A percentile compares a stretch with the other conserved stretches of the same genome.
Evolutionary conservation across 2,329 filamentous ascomycete genomes (phyloP).

Genomic region (Ophiostoma sp.): DNA sequence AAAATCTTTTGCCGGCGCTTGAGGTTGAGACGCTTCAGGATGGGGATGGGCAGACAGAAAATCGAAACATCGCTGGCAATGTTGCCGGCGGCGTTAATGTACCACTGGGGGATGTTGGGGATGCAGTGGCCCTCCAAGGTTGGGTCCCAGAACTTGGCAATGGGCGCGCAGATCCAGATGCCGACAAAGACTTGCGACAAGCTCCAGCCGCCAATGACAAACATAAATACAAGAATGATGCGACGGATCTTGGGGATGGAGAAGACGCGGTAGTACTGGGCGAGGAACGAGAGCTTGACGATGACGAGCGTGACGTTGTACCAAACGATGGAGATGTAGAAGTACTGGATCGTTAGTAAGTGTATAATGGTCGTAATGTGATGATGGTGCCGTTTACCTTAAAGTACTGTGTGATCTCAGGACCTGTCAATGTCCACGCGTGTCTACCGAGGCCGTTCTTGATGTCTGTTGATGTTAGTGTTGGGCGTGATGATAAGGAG

Average conservation of each 20-base stretch:
- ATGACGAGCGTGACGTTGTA: constrained; percentile 14
- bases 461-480: not conserved
- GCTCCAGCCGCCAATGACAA: constrained; percentile 9
- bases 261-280: constrained; percentile 22
- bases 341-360: not conserved
- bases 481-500: too few species aligned
- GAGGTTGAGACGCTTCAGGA: constrained; percentile 31
- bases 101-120: constrained; percentile 40
- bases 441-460: constrained; percentile 19
- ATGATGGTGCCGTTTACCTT: not conserved
- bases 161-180: constrained; percentile 40
- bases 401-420: not conserved
- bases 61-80: constrained; percentile 42
- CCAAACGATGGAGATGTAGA: constrained; percentile 10
- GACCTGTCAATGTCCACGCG: not conserved
- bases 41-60: constrained; percentile 41
- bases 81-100: constrained; percentile 41
- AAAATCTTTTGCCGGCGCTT: constrained; percentile 34
- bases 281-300: constrained; percentile 17
- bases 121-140: constrained; percentile 35
- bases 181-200: constrained; percentile 16
- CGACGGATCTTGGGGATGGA: constrained; percentile 11
- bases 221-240: not conserved
- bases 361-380: too few species aligned
- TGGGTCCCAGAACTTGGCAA: constrained; percentile 41